These are phyloP conservation scores for Lupinus albus DNA, from an alignment of 306 rosid genomes.

Conservation along the genomic window DNA sequence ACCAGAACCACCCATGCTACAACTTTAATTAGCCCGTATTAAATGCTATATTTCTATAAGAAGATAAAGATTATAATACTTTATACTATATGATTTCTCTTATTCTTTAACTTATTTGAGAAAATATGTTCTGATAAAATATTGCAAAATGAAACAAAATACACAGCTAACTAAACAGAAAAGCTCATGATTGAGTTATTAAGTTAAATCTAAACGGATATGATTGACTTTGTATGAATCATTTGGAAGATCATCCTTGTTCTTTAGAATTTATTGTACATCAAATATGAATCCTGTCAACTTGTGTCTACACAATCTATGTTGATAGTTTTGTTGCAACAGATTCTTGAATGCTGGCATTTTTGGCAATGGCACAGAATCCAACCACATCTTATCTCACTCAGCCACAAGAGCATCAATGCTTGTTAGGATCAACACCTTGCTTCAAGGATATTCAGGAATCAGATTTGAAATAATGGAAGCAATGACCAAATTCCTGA, in stretches of 20 bases:
- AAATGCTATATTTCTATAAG: no score
- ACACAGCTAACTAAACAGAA: neutral
- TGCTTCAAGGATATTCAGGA: constrained; percentile 90
- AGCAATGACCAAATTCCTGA: constrained; percentile 73
- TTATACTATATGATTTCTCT: no score
- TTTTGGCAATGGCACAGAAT: constrained; percentile 67
- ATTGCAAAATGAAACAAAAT: neutral
- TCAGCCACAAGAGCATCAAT: constrained; percentile 84
- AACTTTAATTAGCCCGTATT: no score
- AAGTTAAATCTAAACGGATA: neutral
- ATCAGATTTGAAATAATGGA: constrained; percentile 83
- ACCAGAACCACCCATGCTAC: constrained; percentile 3
- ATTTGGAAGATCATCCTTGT: constrained; percentile 6
- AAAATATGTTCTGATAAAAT: neutral
- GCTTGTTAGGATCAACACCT: constrained; percentile 89
- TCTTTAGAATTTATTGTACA: neutral
- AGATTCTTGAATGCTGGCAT: constrained; percentile 94
- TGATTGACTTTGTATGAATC: constrained; percentile 12
- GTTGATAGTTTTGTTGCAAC: constrained; percentile 13
- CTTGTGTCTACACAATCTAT: neutral
- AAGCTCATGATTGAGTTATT: neutral
- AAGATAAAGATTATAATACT: no score
- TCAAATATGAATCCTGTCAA: neutral
- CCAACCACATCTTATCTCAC: constrained; percentile 64
- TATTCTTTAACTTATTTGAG: no score